Conservation (phyloP, 139 green algal genomes). For the Medakamo hakoo region DNA sequence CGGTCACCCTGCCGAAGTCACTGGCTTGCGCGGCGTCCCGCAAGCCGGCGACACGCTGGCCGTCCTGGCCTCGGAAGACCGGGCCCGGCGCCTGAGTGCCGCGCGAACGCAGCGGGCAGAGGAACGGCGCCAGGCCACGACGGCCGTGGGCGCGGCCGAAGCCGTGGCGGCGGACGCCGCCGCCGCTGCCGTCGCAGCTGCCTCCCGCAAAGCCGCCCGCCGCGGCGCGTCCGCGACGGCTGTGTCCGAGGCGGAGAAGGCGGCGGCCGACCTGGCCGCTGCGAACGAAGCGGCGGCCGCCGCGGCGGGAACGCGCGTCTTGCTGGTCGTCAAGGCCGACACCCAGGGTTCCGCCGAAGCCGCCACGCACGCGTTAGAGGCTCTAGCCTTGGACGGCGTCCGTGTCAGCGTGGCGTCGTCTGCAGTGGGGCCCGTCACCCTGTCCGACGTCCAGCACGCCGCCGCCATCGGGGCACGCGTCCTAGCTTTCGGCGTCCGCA, state of each 20-base stretch:
- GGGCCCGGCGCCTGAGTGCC: slow-evolving; percentile 28
- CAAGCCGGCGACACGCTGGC: slow-evolving; percentile 64
- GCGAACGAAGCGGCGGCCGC: background rate
- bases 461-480: slow-evolving; percentile 38
- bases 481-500: slow-evolving; percentile 57
- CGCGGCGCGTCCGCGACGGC: background rate
- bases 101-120: too few relatives aligned
- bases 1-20: slow-evolving; percentile 40
- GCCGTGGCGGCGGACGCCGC: slow-evolving; percentile 9
- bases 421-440: slow-evolving; percentile 31
- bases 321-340: slow-evolving; percentile 69
- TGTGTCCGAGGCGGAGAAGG: background rate
- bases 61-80: slow-evolving; percentile 29
- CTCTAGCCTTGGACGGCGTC: slow-evolving; percentile 6
- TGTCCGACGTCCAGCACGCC: slow-evolving; percentile 37
- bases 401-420: slow-evolving; percentile 32
- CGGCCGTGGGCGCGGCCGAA: too few relatives aligned
- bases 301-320: background rate
- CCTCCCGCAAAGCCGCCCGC: too few relatives aligned
- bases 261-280: too few relatives aligned
- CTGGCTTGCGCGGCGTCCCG: slow-evolving; percentile 54
- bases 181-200: too few relatives aligned
- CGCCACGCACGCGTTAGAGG: background rate
- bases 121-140: too few relatives aligned
- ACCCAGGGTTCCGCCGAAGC: background rate